phyloP scores from a whole-genome alignment of 2,329 filamentous ascomycete species.

The Stagonosporopsis vannaccii region DNA sequence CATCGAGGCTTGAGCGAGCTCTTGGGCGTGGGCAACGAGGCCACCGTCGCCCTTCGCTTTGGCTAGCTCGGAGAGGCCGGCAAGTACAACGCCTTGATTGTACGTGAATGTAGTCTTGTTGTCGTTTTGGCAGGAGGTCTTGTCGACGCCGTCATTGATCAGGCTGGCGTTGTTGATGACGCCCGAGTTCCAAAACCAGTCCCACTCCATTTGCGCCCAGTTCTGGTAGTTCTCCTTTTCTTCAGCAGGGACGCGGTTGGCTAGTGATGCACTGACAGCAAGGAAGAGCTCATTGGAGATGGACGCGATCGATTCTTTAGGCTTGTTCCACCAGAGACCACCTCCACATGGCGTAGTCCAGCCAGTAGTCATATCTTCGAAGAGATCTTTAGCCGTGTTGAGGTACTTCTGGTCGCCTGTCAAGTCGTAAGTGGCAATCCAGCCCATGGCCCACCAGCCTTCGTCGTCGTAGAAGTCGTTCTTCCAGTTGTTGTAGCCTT shows the following conservation, averaged over 20 bases:
- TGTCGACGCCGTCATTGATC: conserved; percentile 63
- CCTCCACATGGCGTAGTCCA: conserved; percentile 57
- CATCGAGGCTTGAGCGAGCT: conserved; percentile 39
- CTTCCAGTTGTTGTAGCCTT: conserved; percentile 50
- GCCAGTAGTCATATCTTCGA: conserved; percentile 63
- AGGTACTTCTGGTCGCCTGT: conserved; percentile 63
- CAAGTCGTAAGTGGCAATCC: conserved; percentile 65
- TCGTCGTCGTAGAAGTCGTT: conserved; percentile 67
- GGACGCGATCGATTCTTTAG: conserved; percentile 61
- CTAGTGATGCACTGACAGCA: conserved; percentile 61
- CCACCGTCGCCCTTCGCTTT: conserved; percentile 50
- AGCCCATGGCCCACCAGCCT: conserved; percentile 69
- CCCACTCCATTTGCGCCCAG: conserved; percentile 61
- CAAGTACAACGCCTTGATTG: conserved; percentile 67
- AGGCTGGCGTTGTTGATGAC: conserved; percentile 61
- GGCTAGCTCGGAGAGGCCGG: conserved; percentile 62
- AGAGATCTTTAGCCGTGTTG: conserved; percentile 60
- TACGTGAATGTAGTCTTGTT: conserved; percentile 61
- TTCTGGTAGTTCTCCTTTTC: conserved; percentile 53
- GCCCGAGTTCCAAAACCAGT: conserved; percentile 60
- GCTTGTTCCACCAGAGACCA: conserved; percentile 66
- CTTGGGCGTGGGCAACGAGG: conserved; percentile 34
- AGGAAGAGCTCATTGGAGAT: conserved; percentile 67
- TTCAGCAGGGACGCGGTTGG: conserved; percentile 54
- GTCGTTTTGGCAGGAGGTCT: conserved; percentile 60